A percentile compares a stretch with the other conserved stretches of the same genome.
These are phyloP conservation scores for Viola odorata DNA, from an alignment of 345 rosid species.

Conservation along the genomic window DNA sequence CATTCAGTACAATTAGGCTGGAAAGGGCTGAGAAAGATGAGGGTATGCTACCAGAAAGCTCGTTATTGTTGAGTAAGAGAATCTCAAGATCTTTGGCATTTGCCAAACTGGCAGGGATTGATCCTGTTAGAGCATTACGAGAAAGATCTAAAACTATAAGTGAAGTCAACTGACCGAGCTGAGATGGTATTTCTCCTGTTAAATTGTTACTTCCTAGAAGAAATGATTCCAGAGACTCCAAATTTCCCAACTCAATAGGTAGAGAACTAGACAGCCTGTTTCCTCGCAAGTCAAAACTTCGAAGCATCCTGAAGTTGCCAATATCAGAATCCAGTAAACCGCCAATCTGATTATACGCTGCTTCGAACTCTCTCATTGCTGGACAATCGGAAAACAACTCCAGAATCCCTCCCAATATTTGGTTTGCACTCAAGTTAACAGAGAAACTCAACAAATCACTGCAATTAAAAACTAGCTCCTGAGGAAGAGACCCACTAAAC, in stretches of 20 bases:
- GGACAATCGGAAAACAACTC: constrained; percentile 31
- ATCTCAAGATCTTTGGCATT: constrained; percentile 36
- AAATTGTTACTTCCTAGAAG: constrained; percentile 46
- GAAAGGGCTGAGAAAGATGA: constrained; percentile 37
- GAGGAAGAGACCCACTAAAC: constrained; percentile 38
- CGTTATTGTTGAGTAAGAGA: constrained; percentile 42
- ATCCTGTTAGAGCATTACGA: constrained; percentile 43
- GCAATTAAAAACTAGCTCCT: constrained; percentile 33
- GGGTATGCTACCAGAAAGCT: constrained; percentile 53
- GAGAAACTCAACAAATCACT: constrained; percentile 35
- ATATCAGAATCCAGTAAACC: constrained; percentile 35
- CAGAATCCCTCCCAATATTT: constrained; percentile 26
- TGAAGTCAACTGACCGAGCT: constrained; percentile 37
- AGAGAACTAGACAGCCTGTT: constrained; percentile 43
- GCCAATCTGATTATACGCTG: constrained; percentile 46
- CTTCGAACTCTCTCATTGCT: constrained; percentile 36
- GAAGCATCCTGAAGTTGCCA: constrained; percentile 41
- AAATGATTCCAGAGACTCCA: constrained; percentile 32
- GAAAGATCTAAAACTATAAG: constrained; percentile 54
- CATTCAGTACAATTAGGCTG: constrained; percentile 33
- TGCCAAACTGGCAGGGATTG: constrained; percentile 40
- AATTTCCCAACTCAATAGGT: constrained; percentile 37
- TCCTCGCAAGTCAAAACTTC: constrained; percentile 39
- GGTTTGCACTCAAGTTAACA: constrained; percentile 47
- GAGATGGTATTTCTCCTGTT: constrained; percentile 45